These are phyloP conservation scores for Elsinoe ampelina DNA, from an alignment of 2,329 filamentous ascomycete genomes.

Conservation along the genomic window DNA sequence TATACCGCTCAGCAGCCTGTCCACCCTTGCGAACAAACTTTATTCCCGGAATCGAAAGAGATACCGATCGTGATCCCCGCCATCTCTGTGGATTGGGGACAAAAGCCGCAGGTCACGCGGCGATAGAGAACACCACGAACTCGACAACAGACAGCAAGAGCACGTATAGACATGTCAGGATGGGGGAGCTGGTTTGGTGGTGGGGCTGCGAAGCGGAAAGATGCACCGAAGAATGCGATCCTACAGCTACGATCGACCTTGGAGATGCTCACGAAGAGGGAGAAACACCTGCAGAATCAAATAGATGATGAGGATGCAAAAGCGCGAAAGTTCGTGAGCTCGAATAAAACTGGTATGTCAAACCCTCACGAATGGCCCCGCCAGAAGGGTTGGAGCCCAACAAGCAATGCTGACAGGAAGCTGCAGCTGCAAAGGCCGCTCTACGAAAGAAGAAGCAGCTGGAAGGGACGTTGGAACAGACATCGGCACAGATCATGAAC, in stretches of 20 bases:
- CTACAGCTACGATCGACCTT: conserved; percentile 77
- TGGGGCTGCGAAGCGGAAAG: conserved; percentile 75
- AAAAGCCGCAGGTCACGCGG: neutral
- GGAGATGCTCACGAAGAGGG: conserved; percentile 95
- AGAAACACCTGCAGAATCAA: conserved; percentile 81
- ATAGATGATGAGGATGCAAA: conserved; percentile 87
- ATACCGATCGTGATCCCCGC: too few relatives aligned
- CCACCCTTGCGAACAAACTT: too few relatives aligned
- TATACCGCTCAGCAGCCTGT: too few relatives aligned
- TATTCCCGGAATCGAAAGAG: too few relatives aligned
- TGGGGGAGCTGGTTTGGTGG: conserved; percentile 73
- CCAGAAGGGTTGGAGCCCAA: neutral
- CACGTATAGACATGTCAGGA: conserved; percentile 41
- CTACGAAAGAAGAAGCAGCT: conserved; percentile 90
- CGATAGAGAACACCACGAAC: neutral
- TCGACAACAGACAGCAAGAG: neutral
- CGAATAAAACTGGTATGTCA: conserved; percentile 79
- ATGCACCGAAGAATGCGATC: conserved; percentile 94
- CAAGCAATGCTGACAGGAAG: conserved; percentile 10
- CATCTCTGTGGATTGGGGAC: too few relatives aligned
- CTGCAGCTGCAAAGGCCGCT: conserved; percentile 75
- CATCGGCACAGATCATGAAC: conserved; percentile 77
- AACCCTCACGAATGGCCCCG: neutral
- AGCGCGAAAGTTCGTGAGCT: conserved; percentile 76
- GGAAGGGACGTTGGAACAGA: conserved; percentile 87